Percentiles rank a stretch among this genome's conserved stretches.
Conservation (phyloP, 2,329 filamentous ascomycete species). For the Claviceps lovelessii region DNA sequence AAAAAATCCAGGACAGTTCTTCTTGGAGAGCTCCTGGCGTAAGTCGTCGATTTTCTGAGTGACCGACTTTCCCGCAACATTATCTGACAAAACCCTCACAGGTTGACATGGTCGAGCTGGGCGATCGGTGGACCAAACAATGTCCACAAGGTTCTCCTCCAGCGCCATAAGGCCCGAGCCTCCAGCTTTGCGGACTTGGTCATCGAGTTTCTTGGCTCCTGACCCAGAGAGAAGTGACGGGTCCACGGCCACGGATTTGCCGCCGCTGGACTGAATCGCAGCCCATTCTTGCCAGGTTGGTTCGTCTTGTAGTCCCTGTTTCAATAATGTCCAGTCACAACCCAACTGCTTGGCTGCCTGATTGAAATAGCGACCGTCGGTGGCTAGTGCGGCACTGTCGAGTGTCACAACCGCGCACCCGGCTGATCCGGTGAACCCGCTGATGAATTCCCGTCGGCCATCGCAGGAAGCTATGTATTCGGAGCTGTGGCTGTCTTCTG, state of each 20-base stretch:
- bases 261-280: slow-evolving; percentile 69
- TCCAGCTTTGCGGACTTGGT: slow-evolving; percentile 76
- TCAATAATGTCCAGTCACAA: slow-evolving; percentile 77
- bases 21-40: slow-evolving; percentile 83
- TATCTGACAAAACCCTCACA: slow-evolving; percentile 54
- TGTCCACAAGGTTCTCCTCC: slow-evolving; percentile 73
- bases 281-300: slow-evolving; percentile 97
- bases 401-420: slow-evolving; percentile 81
- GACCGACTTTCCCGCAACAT: slow-evolving; percentile 71
- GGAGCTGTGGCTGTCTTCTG: slow-evolving; percentile 92
- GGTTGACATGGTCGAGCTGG: slow-evolving; percentile 63
- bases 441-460: slow-evolving; percentile 78
- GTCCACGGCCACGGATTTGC: slow-evolving; percentile 83
- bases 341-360: slow-evolving; percentile 87
- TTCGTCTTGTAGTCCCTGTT: slow-evolving; percentile 84
- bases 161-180: slow-evolving; percentile 64
- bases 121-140: slow-evolving; percentile 66
- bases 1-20: slow-evolving; percentile 73
- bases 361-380: slow-evolving; percentile 96
- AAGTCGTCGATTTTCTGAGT: slow-evolving; percentile 72
- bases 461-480: slow-evolving; percentile 98
- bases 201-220: slow-evolving; percentile 53
- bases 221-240: slow-evolving; percentile 66
- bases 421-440: slow-evolving; percentile 86
- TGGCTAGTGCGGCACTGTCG: slow-evolving; percentile 78